Evolutionary conservation across 176 grass and related monocot genomes (phyloP).

Genomic region (Avena atlantica): DNA sequence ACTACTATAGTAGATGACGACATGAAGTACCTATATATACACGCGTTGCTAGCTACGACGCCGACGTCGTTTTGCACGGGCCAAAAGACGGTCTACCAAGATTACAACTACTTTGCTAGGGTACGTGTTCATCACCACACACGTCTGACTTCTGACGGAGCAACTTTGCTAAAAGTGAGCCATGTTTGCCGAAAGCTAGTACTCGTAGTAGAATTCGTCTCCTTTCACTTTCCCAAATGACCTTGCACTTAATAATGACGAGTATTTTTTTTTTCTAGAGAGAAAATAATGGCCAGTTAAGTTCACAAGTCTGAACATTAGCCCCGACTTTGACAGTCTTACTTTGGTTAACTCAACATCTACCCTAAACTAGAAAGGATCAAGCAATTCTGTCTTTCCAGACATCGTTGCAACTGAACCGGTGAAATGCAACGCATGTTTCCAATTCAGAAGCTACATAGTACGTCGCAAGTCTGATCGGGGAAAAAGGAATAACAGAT

Average conservation of each 20-base stretch:
- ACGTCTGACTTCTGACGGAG: background rate
- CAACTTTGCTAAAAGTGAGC: background rate
- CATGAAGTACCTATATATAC: background rate
- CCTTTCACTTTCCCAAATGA: background rate
- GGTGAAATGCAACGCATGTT: slow-evolving; percentile 22
- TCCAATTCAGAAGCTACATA: slow-evolving; percentile 1
- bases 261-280: background rate
- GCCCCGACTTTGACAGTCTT: too few relatives aligned
- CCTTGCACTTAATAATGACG: too few relatives aligned
- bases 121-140: background rate
- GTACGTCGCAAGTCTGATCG: background rate
- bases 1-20: too few relatives aligned
- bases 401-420: background rate
- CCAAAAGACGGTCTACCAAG: slow-evolving; percentile 1
- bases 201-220: background rate
- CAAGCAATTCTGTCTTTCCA: background rate
- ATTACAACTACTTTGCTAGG: background rate
- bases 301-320: background rate
- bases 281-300: background rate
- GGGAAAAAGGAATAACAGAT: background rate
- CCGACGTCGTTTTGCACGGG: slow-evolving; percentile 19
- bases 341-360: background rate
- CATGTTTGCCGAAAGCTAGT: background rate
- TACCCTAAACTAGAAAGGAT: background rate
- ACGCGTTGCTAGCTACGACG: background rate